Evolutionary conservation across 192 early-diverging fungal genomes (phyloP).

Genomic region (Linnemannia zychae): DNA sequence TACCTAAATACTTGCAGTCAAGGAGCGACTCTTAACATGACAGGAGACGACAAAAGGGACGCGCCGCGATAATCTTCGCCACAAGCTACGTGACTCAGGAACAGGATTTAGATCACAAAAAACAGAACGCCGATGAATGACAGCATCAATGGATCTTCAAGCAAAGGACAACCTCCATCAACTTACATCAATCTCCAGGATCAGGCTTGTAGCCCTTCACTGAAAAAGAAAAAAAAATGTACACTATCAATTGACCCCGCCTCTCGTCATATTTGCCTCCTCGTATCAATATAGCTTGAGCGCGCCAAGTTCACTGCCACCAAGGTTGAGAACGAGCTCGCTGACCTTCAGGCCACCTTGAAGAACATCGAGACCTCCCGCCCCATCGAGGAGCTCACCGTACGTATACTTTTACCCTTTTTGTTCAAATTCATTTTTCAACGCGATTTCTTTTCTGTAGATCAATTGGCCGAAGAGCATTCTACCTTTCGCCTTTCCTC

Average conservation of each 20-base stretch:
- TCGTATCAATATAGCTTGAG: slow-evolving; percentile 69
- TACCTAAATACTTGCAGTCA: not conserved
- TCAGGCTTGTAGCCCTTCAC: not conserved
- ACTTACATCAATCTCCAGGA: slow-evolving; percentile 3
- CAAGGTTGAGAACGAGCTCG: slow-evolving; percentile 88
- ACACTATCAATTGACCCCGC: not conserved
- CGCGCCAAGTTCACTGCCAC: slow-evolving; percentile 86
- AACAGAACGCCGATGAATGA: not conserved
- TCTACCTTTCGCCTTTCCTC: no score
- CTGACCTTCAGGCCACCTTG: slow-evolving; percentile 89
- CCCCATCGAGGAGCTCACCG: slow-evolving; percentile 94
- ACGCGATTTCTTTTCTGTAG: not conserved
- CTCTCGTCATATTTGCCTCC: no score
- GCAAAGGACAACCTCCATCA: not conserved
- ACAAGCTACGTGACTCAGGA: not conserved
- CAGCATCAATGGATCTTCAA: not conserved
- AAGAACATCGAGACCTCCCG: slow-evolving; percentile 95
- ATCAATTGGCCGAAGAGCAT: no score
- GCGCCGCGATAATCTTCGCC: not conserved
- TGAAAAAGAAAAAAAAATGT: no score
- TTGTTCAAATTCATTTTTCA: not conserved
- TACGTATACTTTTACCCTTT: slow-evolving; percentile 56
- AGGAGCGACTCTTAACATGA: not conserved
- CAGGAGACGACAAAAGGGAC: not conserved
- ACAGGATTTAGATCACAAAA: not conserved